These are phyloP conservation scores for Salix caprea DNA, from an alignment of 345 rosid species.

Conservation along the genomic window DNA sequence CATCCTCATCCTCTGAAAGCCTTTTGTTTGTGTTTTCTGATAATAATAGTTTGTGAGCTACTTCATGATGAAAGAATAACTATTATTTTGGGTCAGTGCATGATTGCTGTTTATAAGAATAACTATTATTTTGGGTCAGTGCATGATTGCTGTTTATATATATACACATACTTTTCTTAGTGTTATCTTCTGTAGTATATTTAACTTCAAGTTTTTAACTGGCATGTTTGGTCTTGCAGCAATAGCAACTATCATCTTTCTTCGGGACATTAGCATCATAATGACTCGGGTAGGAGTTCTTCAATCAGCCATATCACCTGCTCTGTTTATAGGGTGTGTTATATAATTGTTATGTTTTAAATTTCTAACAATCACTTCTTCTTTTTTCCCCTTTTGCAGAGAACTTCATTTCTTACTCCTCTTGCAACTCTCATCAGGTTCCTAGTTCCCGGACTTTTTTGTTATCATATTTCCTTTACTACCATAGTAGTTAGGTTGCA, in stretches of 20 bases:
- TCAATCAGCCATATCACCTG: background rate
- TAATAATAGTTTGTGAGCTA: background rate
- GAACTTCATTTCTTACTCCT: slow-evolving; percentile 30
- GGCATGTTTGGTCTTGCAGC: slow-evolving; percentile 46
- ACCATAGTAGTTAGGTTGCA: background rate
- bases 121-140: background rate
- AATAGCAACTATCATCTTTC: slow-evolving; percentile 57
- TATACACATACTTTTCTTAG: background rate
- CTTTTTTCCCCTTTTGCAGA: slow-evolving; percentile 38
- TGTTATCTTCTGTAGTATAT: background rate
- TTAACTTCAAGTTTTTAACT: slow-evolving; percentile 1
- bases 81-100: background rate
- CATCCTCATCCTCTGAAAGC: background rate
- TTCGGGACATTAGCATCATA: slow-evolving; percentile 55
- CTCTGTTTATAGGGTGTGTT: background rate
- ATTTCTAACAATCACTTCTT: background rate
- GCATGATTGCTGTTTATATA: background rate
- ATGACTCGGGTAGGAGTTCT: slow-evolving; percentile 40
- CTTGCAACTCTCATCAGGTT: slow-evolving; percentile 59
- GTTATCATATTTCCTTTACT: background rate
- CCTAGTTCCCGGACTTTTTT: background rate
- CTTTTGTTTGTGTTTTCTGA: background rate
- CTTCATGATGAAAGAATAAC: background rate
- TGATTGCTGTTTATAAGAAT: background rate
- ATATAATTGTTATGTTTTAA: background rate